Evolutionary conservation across 345 rosid genomes (phyloP).

Genomic region (Dovyalis caffra): DNA sequence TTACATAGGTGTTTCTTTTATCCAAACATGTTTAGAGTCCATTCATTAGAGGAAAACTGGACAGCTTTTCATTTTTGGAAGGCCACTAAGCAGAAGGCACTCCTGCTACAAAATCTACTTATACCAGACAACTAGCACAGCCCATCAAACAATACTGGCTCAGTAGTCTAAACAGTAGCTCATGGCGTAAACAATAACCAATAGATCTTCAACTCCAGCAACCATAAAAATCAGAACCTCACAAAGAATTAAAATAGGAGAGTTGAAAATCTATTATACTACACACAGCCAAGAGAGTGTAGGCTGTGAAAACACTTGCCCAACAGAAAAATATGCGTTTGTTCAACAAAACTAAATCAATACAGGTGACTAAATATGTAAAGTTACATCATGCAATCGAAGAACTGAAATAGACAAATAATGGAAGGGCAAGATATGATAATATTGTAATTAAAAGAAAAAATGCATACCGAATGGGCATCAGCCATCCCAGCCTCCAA

Average conservation of each 20-base stretch:
- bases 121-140: no score
- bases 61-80: neutral
- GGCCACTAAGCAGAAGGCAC: neutral
- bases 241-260: neutral
- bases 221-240: neutral
- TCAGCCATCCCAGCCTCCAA: constrained; percentile 62
- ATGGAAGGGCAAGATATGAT: neutral
- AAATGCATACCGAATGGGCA: constrained; percentile 41
- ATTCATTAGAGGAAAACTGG: neutral
- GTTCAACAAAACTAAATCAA: neutral
- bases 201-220: neutral
- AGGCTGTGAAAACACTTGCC: neutral
- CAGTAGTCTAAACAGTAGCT: neutral
- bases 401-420: neutral
- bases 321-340: neutral
- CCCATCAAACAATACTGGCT: neutral
- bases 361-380: neutral
- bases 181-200: neutral
- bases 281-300: neutral
- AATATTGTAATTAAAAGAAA: neutral
- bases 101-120: neutral
- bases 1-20: neutral
- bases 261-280: neutral
- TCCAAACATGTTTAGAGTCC: neutral
- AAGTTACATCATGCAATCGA: neutral